A percentile compares a stretch with the other conserved stretches of the same genome.
Evolutionary conservation across 73 alveolate species (phyloP).

Genomic region (Diophrys appendiculata): DNA sequence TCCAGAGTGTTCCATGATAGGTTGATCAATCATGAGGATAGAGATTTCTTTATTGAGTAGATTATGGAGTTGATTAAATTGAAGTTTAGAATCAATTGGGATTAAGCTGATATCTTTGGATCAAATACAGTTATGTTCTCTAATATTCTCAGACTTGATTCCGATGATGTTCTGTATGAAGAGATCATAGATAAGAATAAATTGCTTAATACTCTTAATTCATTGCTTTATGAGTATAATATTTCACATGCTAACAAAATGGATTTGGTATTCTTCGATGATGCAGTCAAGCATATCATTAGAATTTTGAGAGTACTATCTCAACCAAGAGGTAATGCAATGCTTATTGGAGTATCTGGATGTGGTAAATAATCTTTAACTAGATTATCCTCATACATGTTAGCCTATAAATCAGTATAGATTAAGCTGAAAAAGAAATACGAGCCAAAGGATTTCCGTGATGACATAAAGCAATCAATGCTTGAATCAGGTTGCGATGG

Average conservation of each 20-base stretch:
- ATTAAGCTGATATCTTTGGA: slow-evolving; percentile 80
- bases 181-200: slow-evolving; percentile 87
- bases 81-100: slow-evolving; percentile 82
- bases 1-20: slow-evolving; percentile 99
- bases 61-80: slow-evolving; percentile 72
- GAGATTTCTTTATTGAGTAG: slow-evolving; percentile 84
- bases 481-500: slow-evolving; percentile 75
- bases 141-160: slow-evolving; percentile 89
- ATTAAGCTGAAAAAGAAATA: slow-evolving; percentile 76
- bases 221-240: slow-evolving; percentile 90
- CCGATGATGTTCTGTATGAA: slow-evolving; percentile 91
- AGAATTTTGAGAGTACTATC: slow-evolving; percentile 51
- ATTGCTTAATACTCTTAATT: slow-evolving; percentile 87
- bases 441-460: slow-evolving; percentile 72
- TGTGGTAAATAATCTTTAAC: slow-evolving; percentile 82
- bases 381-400: slow-evolving; percentile 73
- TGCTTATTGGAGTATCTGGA: slow-evolving; percentile 77
- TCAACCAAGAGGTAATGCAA: slow-evolving; percentile 67
- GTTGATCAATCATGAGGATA: slow-evolving; percentile 94
- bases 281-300: slow-evolving; percentile 74
- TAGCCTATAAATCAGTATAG: slow-evolving; percentile 58
- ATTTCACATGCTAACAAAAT: slow-evolving; percentile 90
- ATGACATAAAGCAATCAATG: slow-evolving; percentile 68
- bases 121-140: slow-evolving; percentile 87
- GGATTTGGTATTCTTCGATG: slow-evolving; percentile 98